A percentile compares a stretch with the other conserved stretches of the same genome.
Evolutionary conservation across 169 alveolate species (phyloP).

Genomic region (Eimeria maxima): DNA sequence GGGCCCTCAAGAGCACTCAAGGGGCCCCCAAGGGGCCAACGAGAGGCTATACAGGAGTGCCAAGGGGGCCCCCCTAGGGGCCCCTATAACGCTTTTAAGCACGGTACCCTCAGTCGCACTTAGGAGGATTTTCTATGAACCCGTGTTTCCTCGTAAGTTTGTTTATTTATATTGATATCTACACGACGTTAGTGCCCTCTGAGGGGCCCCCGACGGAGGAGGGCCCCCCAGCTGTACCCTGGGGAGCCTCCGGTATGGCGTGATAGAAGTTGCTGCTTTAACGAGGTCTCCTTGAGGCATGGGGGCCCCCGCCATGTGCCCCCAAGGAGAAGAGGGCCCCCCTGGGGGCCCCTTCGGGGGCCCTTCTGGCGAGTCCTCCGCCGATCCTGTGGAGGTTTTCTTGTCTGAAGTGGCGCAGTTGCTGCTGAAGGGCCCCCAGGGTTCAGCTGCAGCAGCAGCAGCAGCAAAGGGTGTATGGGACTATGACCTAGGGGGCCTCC

Average conservation of each 20-base stretch:
- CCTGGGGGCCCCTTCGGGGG: slow-evolving; percentile 33
- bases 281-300: background rate
- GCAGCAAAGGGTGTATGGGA: slow-evolving; percentile 64
- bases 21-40: background rate
- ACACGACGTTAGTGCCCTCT: too few species aligned
- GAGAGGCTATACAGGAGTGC: too few species aligned
- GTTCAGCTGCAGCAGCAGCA: slow-evolving; percentile 63
- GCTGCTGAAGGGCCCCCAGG: slow-evolving; percentile 65
- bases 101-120: background rate
- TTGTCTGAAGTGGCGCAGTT: slow-evolving; percentile 37
- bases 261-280: background rate
- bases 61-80: background rate
- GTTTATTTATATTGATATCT: too few species aligned
- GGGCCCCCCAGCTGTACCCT: background rate
- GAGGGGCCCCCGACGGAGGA: background rate
- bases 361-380: slow-evolving; percentile 17
- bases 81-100: background rate
- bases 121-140: too few species aligned
- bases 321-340: slow-evolving; percentile 24
- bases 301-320: slow-evolving; percentile 37
- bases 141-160: too few species aligned
- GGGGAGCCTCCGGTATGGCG: background rate
- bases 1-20: background rate
- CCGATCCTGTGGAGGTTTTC: slow-evolving; percentile 4
- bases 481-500: slow-evolving; percentile 46